Evolutionary conservation across 75 land plant genomes (phyloP), one percentile per base, ranked within the genome.

Genomic region (Pinus tabuliformis): DNA sequence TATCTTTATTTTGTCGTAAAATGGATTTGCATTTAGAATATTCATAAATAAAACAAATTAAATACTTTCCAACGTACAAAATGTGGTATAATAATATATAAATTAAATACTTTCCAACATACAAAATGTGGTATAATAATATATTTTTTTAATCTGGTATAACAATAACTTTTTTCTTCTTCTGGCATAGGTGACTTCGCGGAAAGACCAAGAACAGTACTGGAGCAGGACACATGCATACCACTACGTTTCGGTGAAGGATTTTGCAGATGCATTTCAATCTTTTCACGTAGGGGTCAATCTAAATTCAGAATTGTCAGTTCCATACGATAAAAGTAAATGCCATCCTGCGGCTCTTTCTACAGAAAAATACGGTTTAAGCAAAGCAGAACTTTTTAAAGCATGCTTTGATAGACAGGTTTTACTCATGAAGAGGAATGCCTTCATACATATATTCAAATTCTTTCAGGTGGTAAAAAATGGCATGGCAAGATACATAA

Each of bases 341-440:
- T 60, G 78, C 24, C 98, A 95, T 78, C 90, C 90, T 26, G 88
- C 93, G 33, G 92, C 96, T 5, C 82, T 95, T 58, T 80, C 78
- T 39, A 91, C 77, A 18, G n/a, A 82, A 54, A 93, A 86, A 70
- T 95, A 89, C 1, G 33, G 33, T 33, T 33, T 33, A 33, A 33
- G 33, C 33, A 33, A 33, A 33, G 33, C 33, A 33, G 33, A 33
- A 33, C 33, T 33, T 33, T 33, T 33, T 33, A 33, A 33, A 33
- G 33, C 33, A 33, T 33, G 89, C 80, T 81, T 89, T 20, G 63
- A 83, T 15, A 83, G 90, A 71, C 96, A 95, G 66, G 70, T 83
- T 84, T 76, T 92, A 16, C 80, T 94, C 56, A 88, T 94, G 89
- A 92, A 85, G 81, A 84, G 97, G 0, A 90, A 90, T 72, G 80